Conservation (phyloP, 441 rosid genomes). For the Gossypium gossypioides region DNA sequence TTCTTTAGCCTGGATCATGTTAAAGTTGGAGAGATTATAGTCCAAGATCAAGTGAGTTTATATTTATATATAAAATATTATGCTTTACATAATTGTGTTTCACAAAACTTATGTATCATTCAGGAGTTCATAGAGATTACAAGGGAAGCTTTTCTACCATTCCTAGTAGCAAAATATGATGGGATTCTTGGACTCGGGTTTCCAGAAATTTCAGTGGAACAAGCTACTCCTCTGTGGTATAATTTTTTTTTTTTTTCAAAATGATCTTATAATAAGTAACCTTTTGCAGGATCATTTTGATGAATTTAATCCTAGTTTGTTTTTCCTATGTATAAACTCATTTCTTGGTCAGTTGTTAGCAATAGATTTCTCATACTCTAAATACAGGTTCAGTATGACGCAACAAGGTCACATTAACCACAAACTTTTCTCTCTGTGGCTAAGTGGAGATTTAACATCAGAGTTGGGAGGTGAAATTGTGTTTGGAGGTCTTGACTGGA, state of each 20-base stretch:
- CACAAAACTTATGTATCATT: constrained; percentile 4
- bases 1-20: constrained; percentile 47
- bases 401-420: constrained; percentile 40
- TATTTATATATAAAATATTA: constrained; percentile 5
- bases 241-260: neutral
- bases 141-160: constrained; percentile 34
- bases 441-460: constrained; percentile 35
- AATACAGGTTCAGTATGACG: constrained; percentile 46
- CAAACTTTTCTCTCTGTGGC: constrained; percentile 46
- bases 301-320: neutral
- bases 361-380: neutral
- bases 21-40: constrained; percentile 34
- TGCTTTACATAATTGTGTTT: neutral
- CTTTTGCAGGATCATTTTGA: neutral
- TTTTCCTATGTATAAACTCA: neutral
- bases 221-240: constrained; percentile 48
- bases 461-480: constrained; percentile 46
- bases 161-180: constrained; percentile 35
- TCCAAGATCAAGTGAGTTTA: constrained; percentile 39
- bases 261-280: neutral
- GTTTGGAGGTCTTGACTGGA: constrained; percentile 60
- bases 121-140: constrained; percentile 48
- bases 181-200: constrained; percentile 57
- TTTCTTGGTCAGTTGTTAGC: neutral
- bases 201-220: constrained; percentile 32